phyloP scores from a whole-genome alignment of 768 basidiomycete species.

The Coprinellus micaceus region DNA sequence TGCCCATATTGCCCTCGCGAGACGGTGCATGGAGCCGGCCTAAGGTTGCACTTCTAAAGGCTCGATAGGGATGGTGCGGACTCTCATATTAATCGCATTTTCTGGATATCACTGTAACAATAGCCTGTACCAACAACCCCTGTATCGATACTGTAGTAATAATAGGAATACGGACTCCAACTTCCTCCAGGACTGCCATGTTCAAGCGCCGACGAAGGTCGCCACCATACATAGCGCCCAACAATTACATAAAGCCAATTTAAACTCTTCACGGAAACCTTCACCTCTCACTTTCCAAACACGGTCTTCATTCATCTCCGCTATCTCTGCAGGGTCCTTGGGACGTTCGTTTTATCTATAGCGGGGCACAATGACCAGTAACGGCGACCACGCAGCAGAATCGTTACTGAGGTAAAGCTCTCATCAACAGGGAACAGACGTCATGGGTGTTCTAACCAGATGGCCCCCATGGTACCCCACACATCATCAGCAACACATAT shows the following conservation, averaged over 20 bases:
- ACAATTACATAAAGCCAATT: no score
- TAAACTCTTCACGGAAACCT: no score
- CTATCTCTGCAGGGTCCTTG: no score
- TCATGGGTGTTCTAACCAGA: background rate
- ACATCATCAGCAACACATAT: conserved; percentile 39
- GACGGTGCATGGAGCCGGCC: conserved; percentile 50
- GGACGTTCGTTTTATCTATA: background rate
- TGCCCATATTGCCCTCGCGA: conserved; percentile 96
- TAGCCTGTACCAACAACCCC: background rate
- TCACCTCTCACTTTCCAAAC: no score
- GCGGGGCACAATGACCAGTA: background rate
- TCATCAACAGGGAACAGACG: background rate
- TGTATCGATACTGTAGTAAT: background rate
- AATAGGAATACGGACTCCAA: no score
- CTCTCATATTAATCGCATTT: background rate
- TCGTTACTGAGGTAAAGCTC: background rate
- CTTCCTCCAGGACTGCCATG: no score
- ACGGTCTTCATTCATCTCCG: no score
- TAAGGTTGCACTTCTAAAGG: conserved; percentile 62
- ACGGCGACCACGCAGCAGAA: background rate
- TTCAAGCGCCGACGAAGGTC: no score
- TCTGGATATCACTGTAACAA: background rate
- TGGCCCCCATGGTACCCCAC: background rate
- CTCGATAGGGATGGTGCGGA: no score
- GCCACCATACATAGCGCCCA: no score